Percentiles rank a stretch among this genome's conserved stretches.
Conservation (phyloP, 805 yeast genomes). For the Jamesozyma hellenica region DNA sequence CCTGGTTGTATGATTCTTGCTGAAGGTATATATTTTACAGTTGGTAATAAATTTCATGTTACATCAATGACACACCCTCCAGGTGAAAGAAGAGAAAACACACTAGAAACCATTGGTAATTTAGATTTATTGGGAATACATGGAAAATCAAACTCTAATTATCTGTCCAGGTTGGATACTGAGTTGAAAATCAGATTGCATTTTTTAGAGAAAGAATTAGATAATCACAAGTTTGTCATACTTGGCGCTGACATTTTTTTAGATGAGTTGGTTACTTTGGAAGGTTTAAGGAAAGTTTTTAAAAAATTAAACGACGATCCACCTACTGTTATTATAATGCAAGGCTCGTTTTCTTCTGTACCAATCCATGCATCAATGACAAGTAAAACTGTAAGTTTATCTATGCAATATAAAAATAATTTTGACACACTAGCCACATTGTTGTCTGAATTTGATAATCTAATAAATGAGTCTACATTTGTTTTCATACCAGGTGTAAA, state of each 20-base stretch:
- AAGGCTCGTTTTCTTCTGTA: constrained; percentile 67
- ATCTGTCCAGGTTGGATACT: constrained; percentile 49
- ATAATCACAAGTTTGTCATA: constrained; percentile 50
- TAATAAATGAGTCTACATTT: constrained; percentile 38
- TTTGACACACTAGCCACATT: constrained; percentile 69
- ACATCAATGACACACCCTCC: constrained; percentile 79
- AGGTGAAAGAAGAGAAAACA: constrained; percentile 58
- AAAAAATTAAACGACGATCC: constrained; percentile 41
- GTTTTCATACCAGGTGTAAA: constrained; percentile 79
- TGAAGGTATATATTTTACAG: constrained; percentile 75
- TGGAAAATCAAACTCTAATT: constrained; percentile 24
- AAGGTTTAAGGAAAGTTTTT: constrained; percentile 58
- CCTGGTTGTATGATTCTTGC: constrained; percentile 72
- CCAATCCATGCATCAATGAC: constrained; percentile 54
- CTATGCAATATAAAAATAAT: constrained; percentile 49
- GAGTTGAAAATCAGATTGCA: constrained; percentile 45
- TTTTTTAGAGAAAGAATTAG: constrained; percentile 44
- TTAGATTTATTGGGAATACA: constrained; percentile 56
- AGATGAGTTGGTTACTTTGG: constrained; percentile 48
- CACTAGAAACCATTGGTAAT: constrained; percentile 67
- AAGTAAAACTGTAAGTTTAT: constrained; percentile 38
- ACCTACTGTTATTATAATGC: constrained; percentile 64
- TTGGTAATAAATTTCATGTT: constrained; percentile 60
- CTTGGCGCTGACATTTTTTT: constrained; percentile 68
- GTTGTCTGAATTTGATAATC: constrained; percentile 39